Conservation (phyloP, 2,329 filamentous ascomycete species). For the Phoma sp. region DNA sequence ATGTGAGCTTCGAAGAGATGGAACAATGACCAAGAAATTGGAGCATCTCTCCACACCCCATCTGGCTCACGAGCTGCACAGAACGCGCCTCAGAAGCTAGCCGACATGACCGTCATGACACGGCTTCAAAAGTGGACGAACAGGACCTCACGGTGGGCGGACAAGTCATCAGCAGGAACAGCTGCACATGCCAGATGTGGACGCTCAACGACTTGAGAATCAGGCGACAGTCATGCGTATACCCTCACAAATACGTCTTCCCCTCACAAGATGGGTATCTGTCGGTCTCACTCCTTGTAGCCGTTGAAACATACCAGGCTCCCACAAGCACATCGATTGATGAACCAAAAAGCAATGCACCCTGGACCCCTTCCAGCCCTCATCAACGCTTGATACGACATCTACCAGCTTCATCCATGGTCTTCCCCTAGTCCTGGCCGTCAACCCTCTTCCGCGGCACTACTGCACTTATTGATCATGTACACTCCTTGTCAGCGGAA, state of each 20-base stretch:
- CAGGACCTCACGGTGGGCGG: background rate
- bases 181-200: background rate
- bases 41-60: too few species aligned
- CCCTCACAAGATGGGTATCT: background rate
- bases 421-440: background rate
- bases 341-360: constrained; percentile 6
- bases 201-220: background rate
- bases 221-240: background rate
- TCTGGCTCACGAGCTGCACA: too few species aligned
- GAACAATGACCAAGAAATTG: too few species aligned
- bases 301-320: background rate
- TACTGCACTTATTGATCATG: constrained; percentile 13
- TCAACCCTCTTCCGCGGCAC: background rate
- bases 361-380: constrained; percentile 12
- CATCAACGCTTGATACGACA: constrained; percentile 4
- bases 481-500: constrained; percentile 10
- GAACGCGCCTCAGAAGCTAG: too few species aligned
- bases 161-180: background rate
- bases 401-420: constrained; percentile 14
- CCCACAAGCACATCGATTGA: background rate
- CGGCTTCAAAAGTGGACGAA: too few species aligned
- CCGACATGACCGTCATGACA: too few species aligned
- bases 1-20: too few species aligned
- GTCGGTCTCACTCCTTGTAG: constrained; percentile 16
- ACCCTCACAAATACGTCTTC: background rate